phyloP scores from a whole-genome alignment of 2,329 filamentous ascomycete species.

The Diaporthe ampelina region DNA sequence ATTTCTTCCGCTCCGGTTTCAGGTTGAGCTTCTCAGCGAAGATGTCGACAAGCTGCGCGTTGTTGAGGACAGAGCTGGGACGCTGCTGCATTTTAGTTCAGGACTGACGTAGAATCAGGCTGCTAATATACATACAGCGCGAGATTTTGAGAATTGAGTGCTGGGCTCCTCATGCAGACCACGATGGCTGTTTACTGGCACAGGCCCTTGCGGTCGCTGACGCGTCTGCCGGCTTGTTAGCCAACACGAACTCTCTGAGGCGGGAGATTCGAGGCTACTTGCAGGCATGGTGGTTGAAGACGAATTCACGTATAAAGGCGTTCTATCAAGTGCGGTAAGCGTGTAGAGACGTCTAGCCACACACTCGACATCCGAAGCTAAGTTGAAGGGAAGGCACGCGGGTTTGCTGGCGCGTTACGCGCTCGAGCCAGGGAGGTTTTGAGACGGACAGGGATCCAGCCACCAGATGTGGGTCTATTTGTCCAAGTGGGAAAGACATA shows the following conservation, averaged over 20 bases:
- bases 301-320: background rate
- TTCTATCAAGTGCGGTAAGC: too few relatives aligned
- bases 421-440: too few relatives aligned
- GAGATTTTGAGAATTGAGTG: background rate
- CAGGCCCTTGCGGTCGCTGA: background rate
- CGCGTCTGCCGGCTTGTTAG: background rate
- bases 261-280: background rate
- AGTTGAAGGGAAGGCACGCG: too few relatives aligned
- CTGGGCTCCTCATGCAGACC: background rate
- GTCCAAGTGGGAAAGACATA: too few relatives aligned
- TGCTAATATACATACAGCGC: background rate
- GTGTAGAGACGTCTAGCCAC: too few relatives aligned
- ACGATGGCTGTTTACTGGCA: background rate
- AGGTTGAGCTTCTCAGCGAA: background rate
- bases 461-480: too few relatives aligned
- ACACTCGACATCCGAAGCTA: too few relatives aligned
- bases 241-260: background rate
- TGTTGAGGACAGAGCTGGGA: background rate
- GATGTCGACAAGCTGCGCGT: slow-evolving; percentile 20
- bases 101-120: background rate
- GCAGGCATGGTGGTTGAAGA: background rate
- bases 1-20: background rate
- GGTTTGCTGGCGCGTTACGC: too few relatives aligned
- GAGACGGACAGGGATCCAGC: too few relatives aligned
- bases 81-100: background rate